A percentile compares a stretch with the other conserved stretches of the same genome.
Conservation (phyloP, 768 basidiomycete species). For the Russula vinacea region DNA sequence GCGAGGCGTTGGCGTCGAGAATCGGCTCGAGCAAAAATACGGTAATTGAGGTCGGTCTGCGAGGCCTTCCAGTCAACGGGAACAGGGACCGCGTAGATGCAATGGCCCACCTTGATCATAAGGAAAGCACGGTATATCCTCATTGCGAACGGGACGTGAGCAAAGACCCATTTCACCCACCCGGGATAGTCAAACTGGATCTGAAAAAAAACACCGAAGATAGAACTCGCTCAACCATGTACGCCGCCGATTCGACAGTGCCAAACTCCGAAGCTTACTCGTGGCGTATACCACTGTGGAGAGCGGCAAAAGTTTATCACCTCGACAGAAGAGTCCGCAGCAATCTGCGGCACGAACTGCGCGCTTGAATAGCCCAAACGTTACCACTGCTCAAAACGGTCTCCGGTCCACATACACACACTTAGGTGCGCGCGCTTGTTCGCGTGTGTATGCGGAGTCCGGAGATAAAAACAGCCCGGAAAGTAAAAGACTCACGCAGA, state of each 20-base stretch:
- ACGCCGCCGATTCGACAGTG: neutral
- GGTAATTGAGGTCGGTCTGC: slow-evolving; percentile 12
- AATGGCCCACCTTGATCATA: slow-evolving; percentile 45
- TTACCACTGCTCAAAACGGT: neutral
- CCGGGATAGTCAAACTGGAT: slow-evolving; percentile 42
- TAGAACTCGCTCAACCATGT: neutral
- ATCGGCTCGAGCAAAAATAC: neutral
- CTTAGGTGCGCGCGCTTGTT: neutral
- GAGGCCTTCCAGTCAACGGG: neutral
- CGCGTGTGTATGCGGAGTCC: neutral
- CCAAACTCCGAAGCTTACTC: slow-evolving; percentile 41
- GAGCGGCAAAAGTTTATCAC: slow-evolving; percentile 56
- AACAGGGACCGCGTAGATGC: neutral
- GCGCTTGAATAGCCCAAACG: slow-evolving; percentile 42
- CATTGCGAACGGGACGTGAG: slow-evolving; percentile 50
- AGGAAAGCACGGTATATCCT: slow-evolving; percentile 47
- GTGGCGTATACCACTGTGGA: slow-evolving; percentile 55
- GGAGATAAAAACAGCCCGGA: too few species aligned
- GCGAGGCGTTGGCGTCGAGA: slow-evolving; percentile 1
- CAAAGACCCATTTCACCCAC: slow-evolving; percentile 53
- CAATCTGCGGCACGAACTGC: slow-evolving; percentile 56
- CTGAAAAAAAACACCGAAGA: slow-evolving; percentile 31
- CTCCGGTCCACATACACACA: neutral
- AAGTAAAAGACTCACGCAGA: slow-evolving; percentile 42
- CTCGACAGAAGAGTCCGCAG: slow-evolving; percentile 47